Evolutionary conservation across 805 yeast species (phyloP).

Genomic region (Trichomonascus vanleenenianus): DNA sequence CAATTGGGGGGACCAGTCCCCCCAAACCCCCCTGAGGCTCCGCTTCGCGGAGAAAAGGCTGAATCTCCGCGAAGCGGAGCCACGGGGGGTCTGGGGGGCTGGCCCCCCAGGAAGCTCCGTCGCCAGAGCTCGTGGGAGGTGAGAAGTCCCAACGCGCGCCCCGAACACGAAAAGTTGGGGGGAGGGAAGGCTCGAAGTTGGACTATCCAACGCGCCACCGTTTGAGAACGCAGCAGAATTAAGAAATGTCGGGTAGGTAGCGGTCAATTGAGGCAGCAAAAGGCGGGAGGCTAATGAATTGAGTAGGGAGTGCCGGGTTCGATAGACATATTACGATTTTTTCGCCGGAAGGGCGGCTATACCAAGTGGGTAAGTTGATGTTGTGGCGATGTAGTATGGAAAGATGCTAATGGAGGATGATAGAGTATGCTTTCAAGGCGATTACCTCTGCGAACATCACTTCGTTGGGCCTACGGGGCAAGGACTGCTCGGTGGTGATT

Average conservation of each 20-base stretch:
- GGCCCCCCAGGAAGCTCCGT: no score
- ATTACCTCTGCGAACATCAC: conserved; percentile 89
- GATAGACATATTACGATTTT: conserved; percentile 98
- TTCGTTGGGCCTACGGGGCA: conserved; percentile 79
- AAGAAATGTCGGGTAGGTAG: conserved; percentile 35
- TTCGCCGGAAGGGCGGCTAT: conserved; percentile 96
- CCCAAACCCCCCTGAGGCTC: no score
- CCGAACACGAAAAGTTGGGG: neutral
- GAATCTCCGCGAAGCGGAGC: no score
- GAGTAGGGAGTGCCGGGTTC: conserved; percentile 79
- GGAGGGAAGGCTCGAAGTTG: neutral
- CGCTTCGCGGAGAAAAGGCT: no score
- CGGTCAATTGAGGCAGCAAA: neutral
- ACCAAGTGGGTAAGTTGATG: conserved; percentile 56
- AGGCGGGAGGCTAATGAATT: neutral
- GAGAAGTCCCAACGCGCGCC: conserved; percentile 1
- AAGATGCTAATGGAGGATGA: no score
- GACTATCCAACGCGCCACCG: no score
- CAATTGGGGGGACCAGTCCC: no score
- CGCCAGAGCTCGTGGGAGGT: no score
- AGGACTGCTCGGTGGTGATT: conserved; percentile 77
- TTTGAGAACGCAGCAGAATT: neutral
- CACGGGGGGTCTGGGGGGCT: no score
- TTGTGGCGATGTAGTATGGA: no score
- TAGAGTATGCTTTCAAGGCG: conserved; percentile 94